Conservation (phyloP, 306 rosid genomes). For the Castanea crenata region DNA sequence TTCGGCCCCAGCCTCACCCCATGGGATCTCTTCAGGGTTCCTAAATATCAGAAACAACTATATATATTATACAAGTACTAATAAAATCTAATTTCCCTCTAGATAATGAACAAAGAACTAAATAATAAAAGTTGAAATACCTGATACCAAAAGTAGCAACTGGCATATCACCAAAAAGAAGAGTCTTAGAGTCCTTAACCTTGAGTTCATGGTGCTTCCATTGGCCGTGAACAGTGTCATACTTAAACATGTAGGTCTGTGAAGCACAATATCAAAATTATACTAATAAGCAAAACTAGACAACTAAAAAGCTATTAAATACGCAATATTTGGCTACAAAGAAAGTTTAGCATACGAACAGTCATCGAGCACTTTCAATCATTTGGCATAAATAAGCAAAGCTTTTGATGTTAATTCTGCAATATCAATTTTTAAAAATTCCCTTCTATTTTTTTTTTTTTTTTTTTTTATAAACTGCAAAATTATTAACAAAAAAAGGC, state of each 20-base stretch:
- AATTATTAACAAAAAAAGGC: no score
- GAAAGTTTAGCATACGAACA: no score
- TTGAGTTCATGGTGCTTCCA: conserved; percentile 39
- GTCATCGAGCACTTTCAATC: no score
- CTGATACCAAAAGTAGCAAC: conserved; percentile 42
- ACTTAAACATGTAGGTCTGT: conserved; percentile 59
- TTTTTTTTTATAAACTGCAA: no score
- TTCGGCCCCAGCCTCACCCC: conserved; percentile 53
- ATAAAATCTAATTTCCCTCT: not conserved
- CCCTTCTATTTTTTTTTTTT: no score
- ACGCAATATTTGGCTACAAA: no score
- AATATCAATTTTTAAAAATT: no score
- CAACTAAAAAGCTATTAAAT: not conserved
- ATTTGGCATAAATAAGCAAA: no score
- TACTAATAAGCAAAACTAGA: not conserved
- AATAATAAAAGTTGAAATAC: conserved; percentile 18
- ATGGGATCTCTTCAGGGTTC: conserved; percentile 56
- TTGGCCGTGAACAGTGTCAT: conserved; percentile 46
- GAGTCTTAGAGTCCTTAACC: conserved; percentile 45
- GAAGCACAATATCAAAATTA: not conserved
- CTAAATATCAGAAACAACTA: not conserved
- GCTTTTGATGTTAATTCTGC: no score
- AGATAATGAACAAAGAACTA: not conserved
- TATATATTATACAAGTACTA: not conserved
- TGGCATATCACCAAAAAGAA: conserved; percentile 32